Conservation (phyloP, 164 flowering plant genomes). For the Vitis labrusca region DNA sequence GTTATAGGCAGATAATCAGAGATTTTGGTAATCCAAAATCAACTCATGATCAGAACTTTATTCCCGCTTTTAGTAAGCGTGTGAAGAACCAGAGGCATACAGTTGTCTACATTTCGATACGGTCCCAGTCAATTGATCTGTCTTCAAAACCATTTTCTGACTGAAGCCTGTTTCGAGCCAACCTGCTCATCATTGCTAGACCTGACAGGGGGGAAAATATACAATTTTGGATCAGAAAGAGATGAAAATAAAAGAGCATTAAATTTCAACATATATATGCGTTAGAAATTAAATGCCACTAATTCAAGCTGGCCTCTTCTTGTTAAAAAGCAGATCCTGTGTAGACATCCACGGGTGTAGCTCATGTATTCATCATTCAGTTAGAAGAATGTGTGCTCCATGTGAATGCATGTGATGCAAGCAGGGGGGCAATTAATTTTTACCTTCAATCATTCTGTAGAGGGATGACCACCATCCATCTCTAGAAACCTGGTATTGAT, state of each 20-base stretch:
- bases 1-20: too few relatives aligned
- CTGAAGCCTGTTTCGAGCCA: constrained; percentile 61
- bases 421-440: neutral
- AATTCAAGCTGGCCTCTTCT: too few relatives aligned
- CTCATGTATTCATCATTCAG: too few relatives aligned
- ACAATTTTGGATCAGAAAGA: neutral
- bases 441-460: constrained; percentile 95
- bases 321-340: too few relatives aligned
- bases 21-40: too few relatives aligned
- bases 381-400: too few relatives aligned
- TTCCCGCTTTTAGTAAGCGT: neutral
- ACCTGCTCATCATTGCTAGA: constrained; percentile 75
- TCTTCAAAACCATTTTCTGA: constrained; percentile 48
- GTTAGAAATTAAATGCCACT: too few relatives aligned
- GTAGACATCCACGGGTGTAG: too few relatives aligned
- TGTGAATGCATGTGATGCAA: neutral
- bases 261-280: too few relatives aligned
- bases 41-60: too few relatives aligned
- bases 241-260: neutral
- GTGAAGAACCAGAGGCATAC: too few relatives aligned
- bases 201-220: constrained; percentile 43
- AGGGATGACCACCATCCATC: constrained; percentile 99
- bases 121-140: constrained; percentile 47
- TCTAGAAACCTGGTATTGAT: constrained; percentile 56
- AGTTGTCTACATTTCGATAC: constrained; percentile 22